Base-by-base conservation (phyloP, 1,284 basidiomycete species). In the Tylopilus orsonianus region DNA sequence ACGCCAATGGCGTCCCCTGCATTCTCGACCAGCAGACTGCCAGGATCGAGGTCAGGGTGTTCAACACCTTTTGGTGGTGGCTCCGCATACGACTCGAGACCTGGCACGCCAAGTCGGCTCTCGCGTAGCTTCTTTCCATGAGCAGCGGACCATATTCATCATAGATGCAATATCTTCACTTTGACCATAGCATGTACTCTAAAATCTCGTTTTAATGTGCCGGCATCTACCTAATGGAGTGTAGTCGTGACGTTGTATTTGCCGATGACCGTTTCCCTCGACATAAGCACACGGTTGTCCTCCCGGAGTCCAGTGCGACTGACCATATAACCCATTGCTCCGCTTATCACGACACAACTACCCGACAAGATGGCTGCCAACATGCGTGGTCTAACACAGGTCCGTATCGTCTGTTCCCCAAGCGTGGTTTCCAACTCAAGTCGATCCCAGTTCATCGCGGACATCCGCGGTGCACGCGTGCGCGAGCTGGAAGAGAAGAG, bases 401-500 rank as follows among this genome's bases (percentile, higher is more conserved):
- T 87, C 48, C 55, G 77, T 66, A 49, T 33, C 24, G 35, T 38
- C 32, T 30, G 20, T 33, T 39, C 39, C 35, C 14, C 37, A 37
- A 44, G 36, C 46, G 44, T 20, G 10, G 38, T 47, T 44, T 41
- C 5, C 32, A 37, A 33, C 52, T 53, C 22, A 59, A 35, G 22
- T 36, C 22, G 13, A 12, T 34, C 8, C 26, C 24, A 96, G 93
- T 99, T 98, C 78, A 99, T 99, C 69, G 93, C 95, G 67, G 96
- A 99, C 71, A 89, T 99, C 61, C 87, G 97, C 58, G 93, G 95
- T 55, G 92, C 91, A 30, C 75, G 91, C 54, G 90, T 93, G 23
- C 80, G 90, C 48, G 92, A 94, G 62, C 70, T 93, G 47, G 94
- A 96, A 66, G 96, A 98, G 78, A 97, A 97, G 73, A 75, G 96